Evolutionary conservation across 768 basidiomycete genomes (phyloP).

Genomic region (Gyrodon lividus): DNA sequence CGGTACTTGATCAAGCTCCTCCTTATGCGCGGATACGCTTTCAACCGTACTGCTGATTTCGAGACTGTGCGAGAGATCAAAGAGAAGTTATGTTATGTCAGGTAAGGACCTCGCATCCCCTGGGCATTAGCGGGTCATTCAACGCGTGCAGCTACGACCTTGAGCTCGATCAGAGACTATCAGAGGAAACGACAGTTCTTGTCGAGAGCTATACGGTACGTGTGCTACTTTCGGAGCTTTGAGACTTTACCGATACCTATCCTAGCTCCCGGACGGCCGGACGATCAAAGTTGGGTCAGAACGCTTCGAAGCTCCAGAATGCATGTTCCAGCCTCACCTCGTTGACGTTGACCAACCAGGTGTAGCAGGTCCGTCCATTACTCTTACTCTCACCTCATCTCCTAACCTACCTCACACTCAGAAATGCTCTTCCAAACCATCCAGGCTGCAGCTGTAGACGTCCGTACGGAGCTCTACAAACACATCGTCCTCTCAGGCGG

Average conservation of each 20-base stretch:
- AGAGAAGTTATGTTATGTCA: conserved; percentile 97
- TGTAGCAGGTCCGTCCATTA: conserved; percentile 67
- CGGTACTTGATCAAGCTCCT: conserved; percentile 99
- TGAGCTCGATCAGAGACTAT: conserved; percentile 88
- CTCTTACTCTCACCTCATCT: background rate
- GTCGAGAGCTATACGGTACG: conserved; percentile 94
- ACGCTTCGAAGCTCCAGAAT: conserved; percentile 98
- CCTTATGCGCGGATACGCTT: conserved; percentile 99
- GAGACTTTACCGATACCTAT: conserved; percentile 6
- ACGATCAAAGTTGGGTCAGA: conserved; percentile 97
- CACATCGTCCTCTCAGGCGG: conserved; percentile 98
- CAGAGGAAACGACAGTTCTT: conserved; percentile 94
- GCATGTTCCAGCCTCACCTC: conserved; percentile 99
- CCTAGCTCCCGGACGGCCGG: conserved; percentile 90
- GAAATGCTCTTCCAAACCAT: conserved; percentile 98
- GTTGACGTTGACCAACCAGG: conserved; percentile 97
- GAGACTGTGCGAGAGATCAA: conserved; percentile 99
- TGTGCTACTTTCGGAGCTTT: background rate
- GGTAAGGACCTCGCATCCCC: conserved; percentile 44
- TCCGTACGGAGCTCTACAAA: conserved; percentile 91
- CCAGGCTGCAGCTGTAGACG: conserved; percentile 86
- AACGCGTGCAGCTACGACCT: conserved; percentile 75
- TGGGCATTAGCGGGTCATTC: background rate
- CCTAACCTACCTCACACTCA: conserved; percentile 21
- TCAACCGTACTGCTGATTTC: conserved; percentile 99